Evolutionary conservation across 202 grass and related monocot genomes (phyloP), one percentile per base, ranked within the genome.

Genomic region (Alloteropsis angusta): DNA sequence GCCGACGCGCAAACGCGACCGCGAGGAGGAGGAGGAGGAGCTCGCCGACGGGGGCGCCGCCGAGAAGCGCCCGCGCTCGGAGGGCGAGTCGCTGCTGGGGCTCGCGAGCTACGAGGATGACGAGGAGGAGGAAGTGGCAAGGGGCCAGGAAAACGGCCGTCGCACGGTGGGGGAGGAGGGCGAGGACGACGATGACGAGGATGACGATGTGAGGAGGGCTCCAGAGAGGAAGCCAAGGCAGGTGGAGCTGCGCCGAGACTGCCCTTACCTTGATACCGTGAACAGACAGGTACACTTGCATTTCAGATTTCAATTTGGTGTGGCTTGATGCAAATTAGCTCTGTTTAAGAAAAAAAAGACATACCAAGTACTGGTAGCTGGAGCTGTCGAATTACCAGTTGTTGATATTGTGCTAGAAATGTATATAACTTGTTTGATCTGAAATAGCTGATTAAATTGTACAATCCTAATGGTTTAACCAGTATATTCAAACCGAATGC

Each of bases 201-300:
- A 87, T 0, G 86, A 85, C 3, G 91, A 85, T 46, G 44, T 30
- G 32, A 62, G 68, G 56, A 82, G 57, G 77, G 85, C 54, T 46
- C 85, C 78, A 0, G 81, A 76, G 64, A 90, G 88, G 78, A 81
- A 82, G 56, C 78, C 78, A 18, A 89, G 92, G 70, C 84, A 98
- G 52, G 90, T 95, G 15, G 96, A 95, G 90, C 39, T 92, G 67
- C 72, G 96, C 42, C 85, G 86, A 38, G 96, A 98, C 75, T 98
- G 96, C 49, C 96, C 96, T 21, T 98, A 98, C 76, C 96, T 98
- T 22, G 96, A 98, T 52, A 98, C 96, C 16, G 92, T 99, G 32
- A 99, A 99, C 43, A 88, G 96, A 53, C 92, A 99, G 96, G 96
- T 99, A 55, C 78, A 23, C 0, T 49, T 41, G 5, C 42, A 8